These are phyloP conservation scores for Cicer bijugum DNA, from an alignment of 306 rosid genomes.

Conservation along the genomic window DNA sequence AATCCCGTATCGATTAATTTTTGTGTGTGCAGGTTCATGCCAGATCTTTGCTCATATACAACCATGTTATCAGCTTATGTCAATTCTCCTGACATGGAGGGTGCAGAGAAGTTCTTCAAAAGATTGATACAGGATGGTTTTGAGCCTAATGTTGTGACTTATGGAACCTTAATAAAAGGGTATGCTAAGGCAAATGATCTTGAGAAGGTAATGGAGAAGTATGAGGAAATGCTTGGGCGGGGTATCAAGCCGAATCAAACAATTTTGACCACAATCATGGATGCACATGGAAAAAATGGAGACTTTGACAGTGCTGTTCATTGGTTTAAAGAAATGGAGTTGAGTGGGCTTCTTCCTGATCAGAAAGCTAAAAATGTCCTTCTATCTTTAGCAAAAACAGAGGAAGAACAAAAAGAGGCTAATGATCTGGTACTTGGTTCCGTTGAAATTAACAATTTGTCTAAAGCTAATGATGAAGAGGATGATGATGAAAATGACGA, in stretches of 20 bases:
- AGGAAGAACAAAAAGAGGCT: constrained; percentile 64
- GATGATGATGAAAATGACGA: constrained; percentile 43
- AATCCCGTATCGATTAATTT: constrained; percentile 35
- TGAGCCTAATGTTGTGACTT: constrained; percentile 81
- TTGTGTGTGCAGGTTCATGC: constrained; percentile 62
- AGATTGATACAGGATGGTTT: constrained; percentile 77
- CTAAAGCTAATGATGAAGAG: constrained; percentile 42
- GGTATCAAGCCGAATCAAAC: constrained; percentile 73
- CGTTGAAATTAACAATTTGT: constrained; percentile 44
- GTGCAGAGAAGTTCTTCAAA: constrained; percentile 81
- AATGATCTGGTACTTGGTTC: constrained; percentile 56
- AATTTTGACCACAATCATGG: constrained; percentile 84
- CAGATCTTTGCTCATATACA: constrained; percentile 84
- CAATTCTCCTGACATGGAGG: constrained; percentile 87
- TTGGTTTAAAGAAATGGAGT: constrained; percentile 90
- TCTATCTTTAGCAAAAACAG: constrained; percentile 73
- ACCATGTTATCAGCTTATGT: constrained; percentile 92
- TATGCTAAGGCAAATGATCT: constrained; percentile 71
- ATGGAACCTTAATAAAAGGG: constrained; percentile 83
- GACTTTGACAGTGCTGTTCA: constrained; percentile 78
- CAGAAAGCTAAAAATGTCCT: constrained; percentile 86
- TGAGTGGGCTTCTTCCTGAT: constrained; percentile 68
- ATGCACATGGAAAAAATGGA: constrained; percentile 77
- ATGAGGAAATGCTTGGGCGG: constrained; percentile 70
- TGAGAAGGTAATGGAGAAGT: constrained; percentile 69